Percentiles rank a stretch among this genome's conserved stretches.
Evolutionary conservation across 1,139 yeast species (phyloP).

Genomic region (Geotrichum histeridarum): DNA sequence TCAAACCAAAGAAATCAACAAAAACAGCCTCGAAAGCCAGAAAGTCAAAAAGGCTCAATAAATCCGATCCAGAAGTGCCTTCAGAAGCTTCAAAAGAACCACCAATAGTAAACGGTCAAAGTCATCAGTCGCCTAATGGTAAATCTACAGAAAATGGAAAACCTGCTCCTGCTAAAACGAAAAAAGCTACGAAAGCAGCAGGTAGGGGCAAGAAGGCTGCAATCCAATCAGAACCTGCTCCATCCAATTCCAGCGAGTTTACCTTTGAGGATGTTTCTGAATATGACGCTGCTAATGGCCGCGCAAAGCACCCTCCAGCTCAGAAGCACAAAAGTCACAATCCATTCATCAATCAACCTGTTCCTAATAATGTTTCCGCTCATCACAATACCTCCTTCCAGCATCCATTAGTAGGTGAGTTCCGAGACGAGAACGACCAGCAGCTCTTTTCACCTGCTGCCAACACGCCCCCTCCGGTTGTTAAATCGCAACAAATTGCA

Average conservation of each 20-base stretch:
- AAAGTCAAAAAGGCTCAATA: neutral
- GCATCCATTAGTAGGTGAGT: conserved; percentile 4
- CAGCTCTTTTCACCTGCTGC: conserved; percentile 3
- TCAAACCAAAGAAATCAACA: conserved; percentile 3
- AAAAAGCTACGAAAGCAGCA: neutral
- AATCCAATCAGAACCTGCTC: neutral
- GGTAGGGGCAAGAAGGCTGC: neutral
- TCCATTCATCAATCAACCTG: conserved; percentile 24
- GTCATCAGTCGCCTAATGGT: neutral
- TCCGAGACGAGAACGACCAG: conserved; percentile 14
- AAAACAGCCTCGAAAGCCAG: conserved; percentile 6
- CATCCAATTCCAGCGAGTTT: neutral
- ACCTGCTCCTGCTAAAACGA: neutral
- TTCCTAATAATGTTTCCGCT: conserved; percentile 18
- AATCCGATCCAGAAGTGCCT: neutral
- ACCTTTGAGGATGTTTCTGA: conserved; percentile 6
- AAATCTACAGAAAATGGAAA: neutral
- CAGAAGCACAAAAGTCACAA: conserved; percentile 18
- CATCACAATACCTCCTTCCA: conserved; percentile 5
- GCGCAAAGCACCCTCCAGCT: conserved; percentile 15
- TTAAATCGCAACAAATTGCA: conserved; percentile 28
- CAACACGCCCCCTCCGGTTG: conserved; percentile 17
- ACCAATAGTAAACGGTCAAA: neutral
- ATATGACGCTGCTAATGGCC: neutral
- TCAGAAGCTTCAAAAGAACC: neutral